Percentiles rank a stretch among this genome's conserved stretches.
phyloP scores from a whole-genome alignment of 257 asterid species.

The Primulina tabacum region DNA sequence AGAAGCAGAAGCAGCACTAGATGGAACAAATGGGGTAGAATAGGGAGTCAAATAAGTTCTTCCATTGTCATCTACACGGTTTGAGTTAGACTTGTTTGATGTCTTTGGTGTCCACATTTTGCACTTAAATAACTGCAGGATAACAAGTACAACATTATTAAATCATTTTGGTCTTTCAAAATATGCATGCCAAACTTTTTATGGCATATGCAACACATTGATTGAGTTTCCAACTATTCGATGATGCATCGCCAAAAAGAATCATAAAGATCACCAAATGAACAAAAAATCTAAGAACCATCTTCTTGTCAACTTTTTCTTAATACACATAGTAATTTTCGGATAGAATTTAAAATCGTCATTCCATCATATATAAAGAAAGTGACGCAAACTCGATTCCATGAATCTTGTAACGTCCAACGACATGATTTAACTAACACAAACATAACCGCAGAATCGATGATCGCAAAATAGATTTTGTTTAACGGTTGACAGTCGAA shows the following conservation, averaged over 20 bases:
- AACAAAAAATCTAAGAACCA: too few species aligned
- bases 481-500: neutral
- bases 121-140: slow-evolving; percentile 16
- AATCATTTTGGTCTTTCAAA: neutral
- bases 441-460: too few species aligned
- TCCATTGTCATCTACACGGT: slow-evolving; percentile 44
- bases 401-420: neutral
- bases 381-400: neutral
- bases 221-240: too few species aligned
- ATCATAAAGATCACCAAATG: too few species aligned
- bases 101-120: slow-evolving; percentile 51
- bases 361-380: too few species aligned
- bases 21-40: slow-evolving; percentile 73
- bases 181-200: neutral
- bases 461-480: neutral
- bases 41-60: slow-evolving; percentile 59
- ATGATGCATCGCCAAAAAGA: too few species aligned
- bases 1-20: slow-evolving; percentile 49
- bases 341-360: too few species aligned
- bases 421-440: too few species aligned
- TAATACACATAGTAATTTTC: too few species aligned
- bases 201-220: neutral
- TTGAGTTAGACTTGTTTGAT: slow-evolving; percentile 47
- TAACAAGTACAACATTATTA: slow-evolving; percentile 12
- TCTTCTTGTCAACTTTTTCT: too few species aligned